Evolutionary conservation across 257 asterid genomes (phyloP), one percentile per base, ranked within the genome.

Genomic region (Knoxia roxburghii): DNA sequence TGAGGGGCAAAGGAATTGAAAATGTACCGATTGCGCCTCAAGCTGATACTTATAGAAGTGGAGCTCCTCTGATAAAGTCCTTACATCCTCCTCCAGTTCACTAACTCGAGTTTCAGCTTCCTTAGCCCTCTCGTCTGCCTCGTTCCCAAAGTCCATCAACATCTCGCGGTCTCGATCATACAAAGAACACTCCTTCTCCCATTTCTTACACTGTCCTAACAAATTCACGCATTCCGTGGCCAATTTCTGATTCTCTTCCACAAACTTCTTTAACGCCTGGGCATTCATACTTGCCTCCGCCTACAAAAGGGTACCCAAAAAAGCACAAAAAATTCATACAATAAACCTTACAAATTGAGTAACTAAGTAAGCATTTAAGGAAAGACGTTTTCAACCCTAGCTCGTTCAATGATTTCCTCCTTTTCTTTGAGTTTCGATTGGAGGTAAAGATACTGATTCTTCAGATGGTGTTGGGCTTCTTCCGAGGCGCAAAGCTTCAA

Each of bases 271-370:
- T 83, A 94, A 51, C 3, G 98, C 99, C 78, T 79, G 78, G 1
- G 98, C 99, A 74, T 86, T 94, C 96, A 94, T 75, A 78, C 83
- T 84, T 32, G 98, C 80, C 74, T 94, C 99, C 9, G 96, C 90
- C 97, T 93, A 72, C 56, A 71, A 46, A 71, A 45, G 48, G 35
- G 15, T 43, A 51, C 26, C 52, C 48, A 60, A 56, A 58, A 40
- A 58, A 9, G 40, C 3, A 40, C 26, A 11, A 57, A 21, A 29
- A 68, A 65, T 64, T 46, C 50, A 27, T 4, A 57, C 21, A 4
- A 23, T 27, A 50, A 27, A n/a, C 24, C 24, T 21, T 24, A 26
- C 43, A 50, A 7, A 8, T 8, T 12, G 2, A 2, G 27, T 21
- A 50, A 4, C 26, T 40, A 52, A 56, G 14, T 27, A 14, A 7